A percentile compares a stretch with the other conserved stretches of the same genome.
These are phyloP conservation scores for Solanum megistacrolobum DNA, from an alignment of 257 asterid species.

Conservation along the genomic window DNA sequence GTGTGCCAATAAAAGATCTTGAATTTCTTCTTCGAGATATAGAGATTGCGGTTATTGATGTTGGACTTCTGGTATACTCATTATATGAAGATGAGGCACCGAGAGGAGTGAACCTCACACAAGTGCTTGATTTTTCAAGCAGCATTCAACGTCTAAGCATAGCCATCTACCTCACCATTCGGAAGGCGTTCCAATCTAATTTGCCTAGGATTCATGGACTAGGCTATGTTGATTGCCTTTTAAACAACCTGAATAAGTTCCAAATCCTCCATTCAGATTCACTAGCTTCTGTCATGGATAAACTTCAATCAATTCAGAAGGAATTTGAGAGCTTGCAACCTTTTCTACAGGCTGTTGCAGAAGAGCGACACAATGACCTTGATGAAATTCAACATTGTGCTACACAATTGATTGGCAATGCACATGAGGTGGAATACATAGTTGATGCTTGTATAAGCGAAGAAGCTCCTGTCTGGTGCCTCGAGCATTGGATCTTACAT, in stretches of 20 bases:
- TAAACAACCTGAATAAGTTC: neutral
- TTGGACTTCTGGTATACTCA: neutral
- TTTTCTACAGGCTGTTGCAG: neutral
- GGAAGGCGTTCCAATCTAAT: neutral
- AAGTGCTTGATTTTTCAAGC: neutral
- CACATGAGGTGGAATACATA: constrained; percentile 13
- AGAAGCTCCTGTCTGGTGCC: neutral
- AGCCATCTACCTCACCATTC: neutral
- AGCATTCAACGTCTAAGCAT: neutral
- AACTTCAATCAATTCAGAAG: neutral
- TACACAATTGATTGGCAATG: neutral
- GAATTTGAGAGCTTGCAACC: neutral
- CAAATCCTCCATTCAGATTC: neutral
- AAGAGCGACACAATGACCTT: neutral
- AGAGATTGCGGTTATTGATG: neutral
- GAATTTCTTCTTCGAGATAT: neutral
- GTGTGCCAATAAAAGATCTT: neutral
- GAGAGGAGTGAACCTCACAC: neutral
- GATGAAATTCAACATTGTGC: neutral
- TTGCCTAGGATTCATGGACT: neutral
- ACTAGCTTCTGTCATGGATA: neutral
- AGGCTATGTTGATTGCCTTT: neutral
- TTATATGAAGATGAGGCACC: neutral
- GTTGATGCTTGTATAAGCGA: neutral
- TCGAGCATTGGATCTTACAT: neutral